phyloP scores from a whole-genome alignment of 257 asterid species.

The Rhazya stricta region DNA sequence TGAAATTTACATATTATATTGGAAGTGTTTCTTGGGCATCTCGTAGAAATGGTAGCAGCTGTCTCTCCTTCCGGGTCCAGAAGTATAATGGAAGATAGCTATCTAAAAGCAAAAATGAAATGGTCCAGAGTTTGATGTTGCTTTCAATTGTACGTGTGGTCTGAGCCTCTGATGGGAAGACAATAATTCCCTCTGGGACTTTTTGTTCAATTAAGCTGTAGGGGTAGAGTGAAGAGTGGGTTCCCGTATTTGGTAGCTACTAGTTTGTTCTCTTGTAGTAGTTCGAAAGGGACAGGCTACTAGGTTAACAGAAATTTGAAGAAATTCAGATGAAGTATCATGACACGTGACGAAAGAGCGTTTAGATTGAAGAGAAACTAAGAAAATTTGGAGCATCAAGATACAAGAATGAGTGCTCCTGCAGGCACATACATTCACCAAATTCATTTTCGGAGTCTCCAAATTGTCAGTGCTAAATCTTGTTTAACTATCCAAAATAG shows the following conservation, averaged over 20 bases:
- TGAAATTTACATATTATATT: not conserved
- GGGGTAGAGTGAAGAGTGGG: not conserved
- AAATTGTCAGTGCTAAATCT: not conserved
- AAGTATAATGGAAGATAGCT: too few relatives aligned
- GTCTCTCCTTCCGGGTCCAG: too few relatives aligned
- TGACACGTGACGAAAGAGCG: not conserved
- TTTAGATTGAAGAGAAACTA: not conserved
- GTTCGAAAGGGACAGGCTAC: not conserved
- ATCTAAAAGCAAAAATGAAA: too few relatives aligned
- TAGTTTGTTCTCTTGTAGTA: not conserved
- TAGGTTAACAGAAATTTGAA: not conserved
- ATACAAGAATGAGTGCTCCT: too few relatives aligned
- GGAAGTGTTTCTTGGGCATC: not conserved
- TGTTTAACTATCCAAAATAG: not conserved
- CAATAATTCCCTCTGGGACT: not conserved
- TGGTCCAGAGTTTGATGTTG: not conserved
- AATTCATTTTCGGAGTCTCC: not conserved
- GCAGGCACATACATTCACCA: too few relatives aligned
- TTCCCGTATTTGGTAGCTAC: not conserved
- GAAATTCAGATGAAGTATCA: not conserved
- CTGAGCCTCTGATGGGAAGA: not conserved
- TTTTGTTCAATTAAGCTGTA: not conserved
- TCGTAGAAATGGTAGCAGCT: not conserved
- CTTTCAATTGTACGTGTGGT: not conserved
- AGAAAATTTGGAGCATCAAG: not conserved